Evolutionary conservation across 1,139 yeast genomes (phyloP).

Genomic region (Debaryomyces subglobosus): DNA sequence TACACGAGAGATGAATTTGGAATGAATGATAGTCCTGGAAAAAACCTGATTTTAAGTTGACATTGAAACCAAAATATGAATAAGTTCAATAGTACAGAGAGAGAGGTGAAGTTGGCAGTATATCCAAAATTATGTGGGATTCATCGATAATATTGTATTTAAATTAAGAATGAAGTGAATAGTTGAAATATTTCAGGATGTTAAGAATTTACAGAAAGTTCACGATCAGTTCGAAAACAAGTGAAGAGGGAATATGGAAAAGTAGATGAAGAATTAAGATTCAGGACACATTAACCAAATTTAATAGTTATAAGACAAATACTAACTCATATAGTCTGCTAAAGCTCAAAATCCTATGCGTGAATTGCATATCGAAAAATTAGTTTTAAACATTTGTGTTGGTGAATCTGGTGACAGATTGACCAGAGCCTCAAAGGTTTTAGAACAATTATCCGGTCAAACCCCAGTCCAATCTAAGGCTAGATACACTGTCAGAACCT

Average conservation of each 20-base stretch:
- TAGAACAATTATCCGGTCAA: constrained; percentile 99
- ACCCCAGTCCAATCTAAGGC: constrained; percentile 99
- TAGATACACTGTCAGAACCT: constrained; percentile 99
- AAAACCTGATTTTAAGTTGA: background rate
- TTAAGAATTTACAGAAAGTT: background rate
- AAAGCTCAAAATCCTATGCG: constrained; percentile 77
- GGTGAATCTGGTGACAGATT: constrained; percentile 99
- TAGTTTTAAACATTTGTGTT: constrained; percentile 99
- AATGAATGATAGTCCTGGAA: background rate
- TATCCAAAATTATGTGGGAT: background rate
- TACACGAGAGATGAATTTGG: background rate
- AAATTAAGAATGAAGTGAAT: background rate
- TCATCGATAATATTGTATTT: background rate
- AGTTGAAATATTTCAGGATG: background rate
- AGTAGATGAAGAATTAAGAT: background rate
- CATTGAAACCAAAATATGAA: background rate
- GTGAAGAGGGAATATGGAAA: background rate
- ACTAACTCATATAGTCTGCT: constrained; percentile 29
- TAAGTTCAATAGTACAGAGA: background rate
- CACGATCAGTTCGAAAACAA: background rate
- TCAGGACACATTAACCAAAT: background rate
- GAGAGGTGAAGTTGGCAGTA: background rate
- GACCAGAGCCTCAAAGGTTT: constrained; percentile 99
- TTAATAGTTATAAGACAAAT: constrained; percentile 1
- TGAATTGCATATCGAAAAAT: constrained; percentile 98